Evolutionary conservation across 2,329 filamentous ascomycete species (phyloP).

Genomic region (Cordyceps cicadae): DNA sequence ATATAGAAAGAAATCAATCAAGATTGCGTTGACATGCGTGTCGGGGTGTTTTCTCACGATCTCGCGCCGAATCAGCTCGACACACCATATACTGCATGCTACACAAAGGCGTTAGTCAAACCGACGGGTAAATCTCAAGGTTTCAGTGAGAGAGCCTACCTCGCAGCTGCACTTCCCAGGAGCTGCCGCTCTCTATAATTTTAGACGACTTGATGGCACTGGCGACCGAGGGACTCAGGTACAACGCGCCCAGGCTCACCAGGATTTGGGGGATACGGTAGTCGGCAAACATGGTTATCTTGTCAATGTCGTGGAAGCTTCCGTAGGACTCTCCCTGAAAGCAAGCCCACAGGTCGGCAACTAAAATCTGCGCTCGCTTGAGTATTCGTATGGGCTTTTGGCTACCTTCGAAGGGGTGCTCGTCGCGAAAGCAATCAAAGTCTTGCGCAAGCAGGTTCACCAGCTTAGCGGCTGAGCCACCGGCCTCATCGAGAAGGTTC

Average conservation of each 20-base stretch:
- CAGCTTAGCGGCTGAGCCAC: conserved; percentile 71
- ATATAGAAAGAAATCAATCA: conserved; percentile 97
- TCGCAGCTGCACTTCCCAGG: conserved; percentile 80
- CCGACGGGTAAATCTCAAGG: background rate
- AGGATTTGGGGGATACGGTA: conserved; percentile 95
- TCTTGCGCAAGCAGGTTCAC: conserved; percentile 78
- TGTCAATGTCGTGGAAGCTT: conserved; percentile 80
- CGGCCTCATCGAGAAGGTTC: conserved; percentile 64
- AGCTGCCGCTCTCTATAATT: conserved; percentile 60
- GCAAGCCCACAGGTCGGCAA: conserved; percentile 93
- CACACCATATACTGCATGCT: conserved; percentile 93
- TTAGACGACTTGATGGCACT: conserved; percentile 57
- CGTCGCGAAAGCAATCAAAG: conserved; percentile 82
- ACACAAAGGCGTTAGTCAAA: conserved; percentile 10
- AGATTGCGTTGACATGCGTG: conserved; percentile 69
- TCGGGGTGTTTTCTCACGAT: conserved; percentile 68
- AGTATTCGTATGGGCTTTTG: conserved; percentile 66
- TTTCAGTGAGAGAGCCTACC: conserved; percentile 36
- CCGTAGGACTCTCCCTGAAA: conserved; percentile 78
- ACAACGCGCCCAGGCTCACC: conserved; percentile 70
- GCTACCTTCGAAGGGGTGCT: conserved; percentile 64
- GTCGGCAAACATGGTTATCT: conserved; percentile 97
- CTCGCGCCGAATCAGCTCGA: conserved; percentile 78
- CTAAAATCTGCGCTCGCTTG: conserved; percentile 92
- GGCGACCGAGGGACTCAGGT: conserved; percentile 74